Evolutionary conservation across 108 stramenopile species (phyloP).

Genomic region (Skeletonema potamos): DNA sequence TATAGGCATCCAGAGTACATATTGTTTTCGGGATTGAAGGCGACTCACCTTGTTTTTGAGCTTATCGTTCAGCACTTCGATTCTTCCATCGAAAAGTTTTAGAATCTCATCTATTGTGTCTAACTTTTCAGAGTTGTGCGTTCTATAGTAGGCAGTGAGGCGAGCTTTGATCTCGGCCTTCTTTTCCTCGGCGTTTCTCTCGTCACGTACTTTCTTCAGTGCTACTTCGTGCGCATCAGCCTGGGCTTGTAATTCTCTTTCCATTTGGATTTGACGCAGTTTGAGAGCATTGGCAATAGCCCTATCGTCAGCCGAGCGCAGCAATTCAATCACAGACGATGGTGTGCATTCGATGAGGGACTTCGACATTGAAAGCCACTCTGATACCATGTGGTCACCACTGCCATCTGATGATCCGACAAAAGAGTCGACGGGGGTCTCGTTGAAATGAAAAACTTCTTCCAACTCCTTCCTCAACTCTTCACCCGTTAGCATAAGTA

Average conservation of each 20-base stretch:
- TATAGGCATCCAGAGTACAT: neutral
- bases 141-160: slow-evolving; percentile 78
- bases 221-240: slow-evolving; percentile 66
- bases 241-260: slow-evolving; percentile 55
- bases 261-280: slow-evolving; percentile 52
- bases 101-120: slow-evolving; percentile 78
- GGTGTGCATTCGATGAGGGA: slow-evolving; percentile 70
- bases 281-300: slow-evolving; percentile 57
- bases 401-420: slow-evolving; percentile 12
- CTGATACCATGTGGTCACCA: slow-evolving; percentile 46
- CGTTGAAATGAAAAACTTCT: slow-evolving; percentile 52
- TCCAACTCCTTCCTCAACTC: slow-evolving; percentile 56
- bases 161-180: slow-evolving; percentile 64
- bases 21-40: neutral
- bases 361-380: slow-evolving; percentile 56
- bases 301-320: slow-evolving; percentile 67
- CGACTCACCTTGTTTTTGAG: slow-evolving; percentile 57
- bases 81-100: slow-evolving; percentile 69
- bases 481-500: slow-evolving; percentile 73
- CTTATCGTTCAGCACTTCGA: slow-evolving; percentile 75
- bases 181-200: slow-evolving; percentile 62
- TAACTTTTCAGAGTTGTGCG: slow-evolving; percentile 74
- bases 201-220: slow-evolving; percentile 59
- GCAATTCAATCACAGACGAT: slow-evolving; percentile 48
- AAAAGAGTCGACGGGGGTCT: slow-evolving; percentile 38